Percentiles rank a stretch among this genome's conserved stretches.
Evolutionary conservation across 331 rosid species (phyloP).

Genomic region (Arachis monticola): DNA sequence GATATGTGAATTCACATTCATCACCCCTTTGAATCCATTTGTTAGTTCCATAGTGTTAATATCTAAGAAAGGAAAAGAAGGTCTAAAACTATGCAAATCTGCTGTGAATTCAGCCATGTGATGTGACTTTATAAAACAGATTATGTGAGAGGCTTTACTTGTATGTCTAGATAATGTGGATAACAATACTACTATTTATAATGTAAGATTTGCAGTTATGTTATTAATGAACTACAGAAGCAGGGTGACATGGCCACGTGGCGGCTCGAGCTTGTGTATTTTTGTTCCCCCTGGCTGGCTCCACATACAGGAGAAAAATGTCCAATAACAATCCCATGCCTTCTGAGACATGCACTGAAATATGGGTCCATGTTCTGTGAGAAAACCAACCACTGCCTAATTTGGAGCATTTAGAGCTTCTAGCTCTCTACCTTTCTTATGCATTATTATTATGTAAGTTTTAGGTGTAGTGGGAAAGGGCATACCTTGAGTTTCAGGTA

Average conservation of each 20-base stretch:
- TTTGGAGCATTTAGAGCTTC: slow-evolving; percentile 30
- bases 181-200: slow-evolving; percentile 56
- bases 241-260: slow-evolving; percentile 50
- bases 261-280: slow-evolving; percentile 50
- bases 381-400: slow-evolving; percentile 33
- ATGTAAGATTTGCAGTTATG: slow-evolving; percentile 35
- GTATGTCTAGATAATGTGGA: slow-evolving; percentile 48
- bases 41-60: slow-evolving; percentile 53
- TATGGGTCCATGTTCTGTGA: slow-evolving; percentile 41
- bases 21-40: slow-evolving; percentile 42
- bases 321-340: slow-evolving; percentile 35
- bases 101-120: slow-evolving; percentile 72
- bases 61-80: slow-evolving; percentile 55
- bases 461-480: slow-evolving; percentile 23
- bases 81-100: slow-evolving; percentile 55
- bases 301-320: slow-evolving; percentile 46
- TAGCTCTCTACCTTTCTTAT: slow-evolving; percentile 26
- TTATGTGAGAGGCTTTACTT: slow-evolving; percentile 33
- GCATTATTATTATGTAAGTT: slow-evolving; percentile 1
- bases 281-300: slow-evolving; percentile 52
- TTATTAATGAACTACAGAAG: slow-evolving; percentile 38
- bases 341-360: slow-evolving; percentile 30
- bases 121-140: not conserved
- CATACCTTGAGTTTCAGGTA: not conserved
- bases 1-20: slow-evolving; percentile 30